Evolutionary conservation across 768 basidiomycete genomes (phyloP), one percentile per base, ranked within the genome.

Genomic region (Naganishia vaughanmartiniae): DNA sequence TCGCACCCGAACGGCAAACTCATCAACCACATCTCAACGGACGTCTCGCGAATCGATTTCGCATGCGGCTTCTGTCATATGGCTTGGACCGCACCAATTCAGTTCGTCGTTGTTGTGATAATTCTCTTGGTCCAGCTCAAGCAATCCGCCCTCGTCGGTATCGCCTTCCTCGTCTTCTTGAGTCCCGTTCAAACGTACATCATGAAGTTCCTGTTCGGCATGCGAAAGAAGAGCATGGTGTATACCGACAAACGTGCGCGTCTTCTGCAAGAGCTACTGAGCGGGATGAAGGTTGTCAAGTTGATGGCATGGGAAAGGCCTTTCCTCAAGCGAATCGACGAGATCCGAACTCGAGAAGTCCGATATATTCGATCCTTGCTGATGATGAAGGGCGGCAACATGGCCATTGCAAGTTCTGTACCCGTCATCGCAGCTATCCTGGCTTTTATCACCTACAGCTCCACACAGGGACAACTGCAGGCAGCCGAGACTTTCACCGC

Each of bases 221-320:
- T 89, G 66, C 86, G 94, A 15, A 83, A 84, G 70, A 89, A 88
- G 77, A 87, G 87, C 65, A 93, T 94, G 91, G 79, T 81, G 0
- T 95, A 90, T 90, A 96, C 84, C 6, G 94, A 98, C 77, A 90
- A 90, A 77, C 87, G 94, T 12, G 90, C 90, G 17, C 93, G 92
- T 76, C 82, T 93, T 4, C 85, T 96, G 14, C 93, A 94, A 78
- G 94, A 98, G 78, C 84, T 98, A 0, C 82, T 96, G 0, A 88
- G 89, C 17, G 90, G 91, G 0, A 93, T 96, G 87, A 89, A 91
- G 73, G 86, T 95, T 72, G 90, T 96, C 85, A 96, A 96, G 80
- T 89, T 89, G 79, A 94, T 94, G 80, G 88, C 90, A 6, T 93
- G 91, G 91, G 91, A 93, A 76, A 75, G 68, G 11, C 91, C 93